These are phyloP conservation scores for Daldinia loculata DNA, from an alignment of 495 filamentous ascomycete species.

Conservation along the genomic window DNA sequence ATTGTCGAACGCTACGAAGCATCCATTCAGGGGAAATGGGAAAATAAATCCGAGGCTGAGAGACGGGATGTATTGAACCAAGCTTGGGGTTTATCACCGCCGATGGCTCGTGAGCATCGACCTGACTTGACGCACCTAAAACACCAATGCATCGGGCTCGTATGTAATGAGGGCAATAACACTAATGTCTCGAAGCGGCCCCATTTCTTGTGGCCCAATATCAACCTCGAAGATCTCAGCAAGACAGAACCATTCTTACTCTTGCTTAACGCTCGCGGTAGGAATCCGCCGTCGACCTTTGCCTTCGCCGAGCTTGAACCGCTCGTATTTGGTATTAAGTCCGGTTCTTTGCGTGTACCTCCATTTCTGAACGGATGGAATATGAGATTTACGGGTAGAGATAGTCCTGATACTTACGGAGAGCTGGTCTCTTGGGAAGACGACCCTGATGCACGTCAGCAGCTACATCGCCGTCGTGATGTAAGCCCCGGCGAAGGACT, in stretches of 20 bases:
- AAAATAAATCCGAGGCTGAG: neutral
- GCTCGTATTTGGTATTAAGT: neutral
- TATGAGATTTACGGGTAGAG: neutral
- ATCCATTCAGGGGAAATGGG: neutral
- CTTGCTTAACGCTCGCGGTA: constrained; percentile 3
- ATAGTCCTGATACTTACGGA: neutral
- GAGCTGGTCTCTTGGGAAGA: neutral
- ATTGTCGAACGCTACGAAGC: neutral
- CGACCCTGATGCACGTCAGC: neutral
- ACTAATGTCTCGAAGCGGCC: neutral
- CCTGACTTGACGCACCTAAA: constrained; percentile 3
- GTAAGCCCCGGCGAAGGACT: constrained; percentile 4
- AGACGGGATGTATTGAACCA: neutral
- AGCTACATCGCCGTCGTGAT: neutral
- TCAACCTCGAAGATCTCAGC: constrained; percentile 3
- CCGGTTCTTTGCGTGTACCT: neutral
- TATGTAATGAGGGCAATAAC: neutral
- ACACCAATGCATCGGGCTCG: neutral
- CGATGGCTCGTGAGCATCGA: constrained; percentile 1
- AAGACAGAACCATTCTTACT: neutral
- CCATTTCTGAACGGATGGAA: neutral
- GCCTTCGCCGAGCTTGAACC: constrained; percentile 2
- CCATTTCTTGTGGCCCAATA: neutral
- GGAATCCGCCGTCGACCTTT: neutral
- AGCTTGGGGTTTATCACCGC: constrained; percentile 6